These are phyloP conservation scores for Camillea tinctor DNA, from an alignment of 2,329 filamentous ascomycete species.

Conservation along the genomic window DNA sequence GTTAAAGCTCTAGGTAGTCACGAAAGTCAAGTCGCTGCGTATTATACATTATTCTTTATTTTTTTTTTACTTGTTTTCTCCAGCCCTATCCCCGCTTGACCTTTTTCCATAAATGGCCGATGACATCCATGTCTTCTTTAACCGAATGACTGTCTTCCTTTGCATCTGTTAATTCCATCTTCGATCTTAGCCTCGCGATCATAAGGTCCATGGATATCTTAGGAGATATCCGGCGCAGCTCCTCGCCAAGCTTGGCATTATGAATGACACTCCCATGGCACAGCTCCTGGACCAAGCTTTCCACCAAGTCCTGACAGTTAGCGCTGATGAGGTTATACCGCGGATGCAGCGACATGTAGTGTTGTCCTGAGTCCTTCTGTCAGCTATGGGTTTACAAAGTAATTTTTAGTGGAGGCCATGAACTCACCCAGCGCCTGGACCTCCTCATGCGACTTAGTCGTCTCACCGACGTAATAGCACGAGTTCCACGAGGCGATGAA, in stretches of 20 bases:
- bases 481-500: slow-evolving; percentile 30
- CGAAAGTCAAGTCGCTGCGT: neutral
- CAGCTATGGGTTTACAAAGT: neutral
- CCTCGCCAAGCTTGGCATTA: slow-evolving; percentile 32
- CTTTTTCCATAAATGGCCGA: slow-evolving; percentile 20
- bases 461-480: slow-evolving; percentile 34
- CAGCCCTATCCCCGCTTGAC: slow-evolving; percentile 25
- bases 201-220: slow-evolving; percentile 33
- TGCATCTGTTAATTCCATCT: slow-evolving; percentile 21
- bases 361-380: neutral
- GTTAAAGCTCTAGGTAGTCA: neutral
- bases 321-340: slow-evolving; percentile 32
- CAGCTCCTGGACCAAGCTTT: slow-evolving; percentile 30
- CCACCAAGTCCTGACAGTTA: slow-evolving; percentile 34
- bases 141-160: slow-evolving; percentile 21
- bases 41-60: neutral
- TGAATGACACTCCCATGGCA: slow-evolving; percentile 33
- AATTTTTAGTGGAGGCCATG: neutral
- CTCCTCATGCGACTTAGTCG: slow-evolving; percentile 30
- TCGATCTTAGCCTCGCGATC: slow-evolving; percentile 25
- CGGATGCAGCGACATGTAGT: slow-evolving; percentile 30
- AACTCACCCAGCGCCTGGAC: slow-evolving; percentile 29
- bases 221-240: slow-evolving; percentile 28
- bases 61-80: no score
- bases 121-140: slow-evolving; percentile 22